Evolutionary conservation across 345 rosid genomes (phyloP), one percentile per base, ranked within the genome.

Genomic region (Populus simonii): DNA sequence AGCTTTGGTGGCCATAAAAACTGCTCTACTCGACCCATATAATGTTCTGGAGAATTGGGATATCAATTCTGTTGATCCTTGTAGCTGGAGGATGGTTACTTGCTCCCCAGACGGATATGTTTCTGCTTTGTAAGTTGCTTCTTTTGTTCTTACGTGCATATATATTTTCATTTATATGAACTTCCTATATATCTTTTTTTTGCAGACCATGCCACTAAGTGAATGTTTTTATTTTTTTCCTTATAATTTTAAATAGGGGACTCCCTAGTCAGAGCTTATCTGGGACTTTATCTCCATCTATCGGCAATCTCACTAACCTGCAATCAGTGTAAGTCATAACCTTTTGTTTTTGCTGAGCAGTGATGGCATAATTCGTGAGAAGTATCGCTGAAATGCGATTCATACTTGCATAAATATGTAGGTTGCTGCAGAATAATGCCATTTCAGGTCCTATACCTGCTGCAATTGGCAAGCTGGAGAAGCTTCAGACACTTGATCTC

Each of bases 81-180:
- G 99, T 88, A 93, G 98, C 85, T 96, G 98, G 99, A 91, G 96
- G 84, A 96, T 96, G 99, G 88, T 96, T 74, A 89, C 97, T 78
- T 96, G 99, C 85, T 81, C 96, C 4, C 1, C 70, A 38, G 97
- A 94, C 73, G 98, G 96, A 73, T 91, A 83, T 88, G 99, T 96
- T 84, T 90, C 96, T 81, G 81, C 86, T 77, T 80, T 96, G 99
- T 96, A 83, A 96, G 98, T 87, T 71, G n/a, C 72, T 70, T 74
- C 62, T 20, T n/a, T 59, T n/a, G 5, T 59, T 59, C 15, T 9
- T 10, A 47, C 18, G 18, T 47, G 15, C 53, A 47, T 5, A 0
- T 15, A 47, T 47, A 12, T 47, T 13, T 47, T 47, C 18, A 47
- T 47, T 12, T 47, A 15, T 4, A 47, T 7, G 22, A 7, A 7